Evolutionary conservation across 2,329 filamentous ascomycete genomes (phyloP), one percentile per base, ranked within the genome.

Genomic region (Plectosphaerella cucumerina): DNA sequence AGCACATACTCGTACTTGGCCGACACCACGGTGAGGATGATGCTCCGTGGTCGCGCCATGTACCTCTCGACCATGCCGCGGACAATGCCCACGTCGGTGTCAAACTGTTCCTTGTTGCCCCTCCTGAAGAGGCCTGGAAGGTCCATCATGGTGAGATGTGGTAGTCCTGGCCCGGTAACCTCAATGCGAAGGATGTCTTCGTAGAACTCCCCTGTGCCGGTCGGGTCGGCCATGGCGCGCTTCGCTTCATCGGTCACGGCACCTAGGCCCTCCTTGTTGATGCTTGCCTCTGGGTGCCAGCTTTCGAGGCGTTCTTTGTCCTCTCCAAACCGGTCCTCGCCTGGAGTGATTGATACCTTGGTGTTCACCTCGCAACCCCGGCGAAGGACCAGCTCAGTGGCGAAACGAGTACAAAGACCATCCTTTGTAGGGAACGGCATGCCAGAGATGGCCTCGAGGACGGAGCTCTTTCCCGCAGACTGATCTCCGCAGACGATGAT

Each of bases 371-470:
- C 53, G 0, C 62, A 18, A 3, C 65, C 65, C 10, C 74, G 72
- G 17, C 82, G 75, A 4, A 87, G 70, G 12, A 83, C 70, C 18
- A 86, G 66, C 61, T 87, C 81, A 0, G 82, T 87, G 0, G 82
- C 76, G 53, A 87, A 86, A 0, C 80, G 72, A 0, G 84, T 86
- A 62, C 82, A 86, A 0, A 85, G 60, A 35, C 74, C 78, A 49
- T 80, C 77, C 21, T 81, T 79, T 9, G 72, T 68, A 0, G 82
- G 82, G 54, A 87, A 87, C 0, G 74, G 71, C 2, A 87, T 72
- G 4, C 80, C 75, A 0, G 83, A 84, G 37, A 87, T 80, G 1
- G 81, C 83, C 58, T 87, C 81, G 0, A 87, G 73, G 0, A 86
- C 80, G 0, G 82, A 85, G 50, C 79, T 84, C 61, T 87, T 87